phyloP scores from a whole-genome alignment of 345 rosid species.

The Brassica incana region DNA sequence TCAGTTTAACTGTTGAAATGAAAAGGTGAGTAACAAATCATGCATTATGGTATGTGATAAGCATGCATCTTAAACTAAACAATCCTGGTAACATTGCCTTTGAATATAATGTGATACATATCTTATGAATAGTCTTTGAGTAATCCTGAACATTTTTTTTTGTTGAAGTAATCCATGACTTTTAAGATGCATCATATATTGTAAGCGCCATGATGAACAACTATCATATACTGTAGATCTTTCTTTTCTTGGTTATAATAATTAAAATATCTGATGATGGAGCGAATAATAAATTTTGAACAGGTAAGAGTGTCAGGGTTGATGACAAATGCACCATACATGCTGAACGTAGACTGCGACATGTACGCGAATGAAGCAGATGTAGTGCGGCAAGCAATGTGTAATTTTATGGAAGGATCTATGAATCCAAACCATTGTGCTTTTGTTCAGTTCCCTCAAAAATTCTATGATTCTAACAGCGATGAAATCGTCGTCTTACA shows the following conservation, averaged over 20 bases:
- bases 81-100: background rate
- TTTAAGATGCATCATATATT: background rate
- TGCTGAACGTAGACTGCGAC: slow-evolving; percentile 81
- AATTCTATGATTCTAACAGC: slow-evolving; percentile 43
- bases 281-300: background rate
- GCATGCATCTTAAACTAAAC: background rate
- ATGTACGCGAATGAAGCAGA: slow-evolving; percentile 62
- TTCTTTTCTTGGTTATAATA: background rate
- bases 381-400: slow-evolving; percentile 53
- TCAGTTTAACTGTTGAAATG: background rate
- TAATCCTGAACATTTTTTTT: background rate
- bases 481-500: slow-evolving; percentile 34
- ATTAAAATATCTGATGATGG: background rate
- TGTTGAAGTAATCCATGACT: background rate
- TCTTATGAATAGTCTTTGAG: background rate
- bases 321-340: slow-evolving; percentile 71
- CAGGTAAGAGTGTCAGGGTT: slow-evolving; percentile 70
- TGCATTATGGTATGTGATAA: background rate
- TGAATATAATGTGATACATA: background rate
- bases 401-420: slow-evolving; percentile 40
- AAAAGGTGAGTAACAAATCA: background rate
- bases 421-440: slow-evolving; percentile 31
- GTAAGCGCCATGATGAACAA: background rate
- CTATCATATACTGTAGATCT: background rate
- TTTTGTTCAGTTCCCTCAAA: slow-evolving; percentile 60